These are phyloP conservation scores for Hermanozyma aechmeae DNA, from an alignment of 805 yeast species.

Conservation along the genomic window DNA sequence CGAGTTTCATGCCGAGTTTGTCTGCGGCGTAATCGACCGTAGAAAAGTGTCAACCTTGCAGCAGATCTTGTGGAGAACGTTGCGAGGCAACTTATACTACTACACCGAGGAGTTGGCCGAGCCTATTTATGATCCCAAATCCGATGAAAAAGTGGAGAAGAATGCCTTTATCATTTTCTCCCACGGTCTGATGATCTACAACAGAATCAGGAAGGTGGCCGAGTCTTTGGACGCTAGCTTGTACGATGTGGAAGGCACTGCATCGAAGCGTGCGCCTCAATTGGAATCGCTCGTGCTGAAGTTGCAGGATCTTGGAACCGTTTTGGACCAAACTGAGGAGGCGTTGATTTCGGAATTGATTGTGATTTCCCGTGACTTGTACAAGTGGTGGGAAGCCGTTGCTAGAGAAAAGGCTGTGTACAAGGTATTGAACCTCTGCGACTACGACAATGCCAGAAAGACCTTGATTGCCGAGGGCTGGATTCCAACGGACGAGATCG, in stretches of 20 bases:
- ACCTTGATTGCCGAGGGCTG: conserved; percentile 94
- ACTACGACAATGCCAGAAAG: conserved; percentile 74
- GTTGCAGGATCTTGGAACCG: conserved; percentile 25
- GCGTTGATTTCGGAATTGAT: conserved; percentile 4
- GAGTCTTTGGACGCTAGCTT: conserved; percentile 85
- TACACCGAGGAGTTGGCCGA: conserved; percentile 66
- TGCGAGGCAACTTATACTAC: conserved; percentile 85
- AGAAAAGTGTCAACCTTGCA: conserved; percentile 62
- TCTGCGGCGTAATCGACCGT: conserved; percentile 77
- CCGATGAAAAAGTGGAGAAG: conserved; percentile 53
- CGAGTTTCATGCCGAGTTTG: conserved; percentile 31
- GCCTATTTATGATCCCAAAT: conserved; percentile 52
- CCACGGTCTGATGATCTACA: conserved; percentile 71
- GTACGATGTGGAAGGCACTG: conserved; percentile 43
- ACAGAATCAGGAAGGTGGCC: conserved; percentile 71
- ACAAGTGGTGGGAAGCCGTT: conserved; percentile 16
- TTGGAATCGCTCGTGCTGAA: conserved; percentile 16
- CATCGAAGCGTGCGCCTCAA: conserved; percentile 18
- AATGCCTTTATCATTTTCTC: conserved; percentile 84
- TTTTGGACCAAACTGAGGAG: conserved; percentile 21
- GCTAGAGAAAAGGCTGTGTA: conserved; percentile 80
- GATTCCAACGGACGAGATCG: conserved; percentile 77
- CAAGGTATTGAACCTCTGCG: conserved; percentile 67
- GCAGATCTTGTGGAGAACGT: conserved; percentile 82
- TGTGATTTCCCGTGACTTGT: neutral